These are phyloP conservation scores for Epichloe scottii DNA, from an alignment of 2,329 filamentous ascomycete species.

Conservation along the genomic window DNA sequence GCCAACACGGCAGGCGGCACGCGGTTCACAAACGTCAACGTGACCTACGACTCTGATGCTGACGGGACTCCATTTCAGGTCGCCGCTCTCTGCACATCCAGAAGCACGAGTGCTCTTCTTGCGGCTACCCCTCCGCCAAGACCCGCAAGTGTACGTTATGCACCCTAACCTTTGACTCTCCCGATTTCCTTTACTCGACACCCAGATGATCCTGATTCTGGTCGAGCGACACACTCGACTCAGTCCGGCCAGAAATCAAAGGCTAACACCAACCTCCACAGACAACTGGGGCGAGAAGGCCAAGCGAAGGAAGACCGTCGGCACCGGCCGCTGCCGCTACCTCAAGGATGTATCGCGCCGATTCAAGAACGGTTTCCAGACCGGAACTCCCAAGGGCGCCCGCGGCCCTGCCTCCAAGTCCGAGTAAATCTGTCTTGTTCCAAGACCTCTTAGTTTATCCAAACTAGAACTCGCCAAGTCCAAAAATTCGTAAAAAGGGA, in stretches of 20 bases:
- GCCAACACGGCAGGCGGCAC: background rate
- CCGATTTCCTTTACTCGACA: background rate
- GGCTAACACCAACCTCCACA: constrained; percentile 26
- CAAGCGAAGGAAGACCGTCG: constrained; percentile 99
- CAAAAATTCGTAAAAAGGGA: constrained; percentile 4
- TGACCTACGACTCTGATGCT: constrained; percentile 2
- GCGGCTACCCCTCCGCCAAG: constrained; percentile 96
- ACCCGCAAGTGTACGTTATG: constrained; percentile 86
- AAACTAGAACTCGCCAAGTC: constrained; percentile 7
- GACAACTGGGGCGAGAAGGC: constrained; percentile 99
- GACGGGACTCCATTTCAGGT: constrained; percentile 39
- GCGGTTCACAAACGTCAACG: background rate
- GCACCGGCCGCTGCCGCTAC: constrained; percentile 90
- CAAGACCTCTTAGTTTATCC: background rate
- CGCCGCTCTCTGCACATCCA: constrained; percentile 97
- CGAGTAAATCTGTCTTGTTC: constrained; percentile 6
- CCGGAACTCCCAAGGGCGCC: constrained; percentile 72
- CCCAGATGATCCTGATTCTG: background rate
- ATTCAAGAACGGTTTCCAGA: constrained; percentile 97
- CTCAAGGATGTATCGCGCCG: constrained; percentile 83
- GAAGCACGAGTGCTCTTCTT: constrained; percentile 93
- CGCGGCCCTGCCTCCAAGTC: constrained; percentile 25
- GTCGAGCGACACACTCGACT: background rate
- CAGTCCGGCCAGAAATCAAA: background rate
- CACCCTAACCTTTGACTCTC: background rate